A percentile compares a stretch with the other conserved stretches of the same genome.
Conservation (phyloP, 1,139 yeast species). For the Zygoascus meyerae region DNA sequence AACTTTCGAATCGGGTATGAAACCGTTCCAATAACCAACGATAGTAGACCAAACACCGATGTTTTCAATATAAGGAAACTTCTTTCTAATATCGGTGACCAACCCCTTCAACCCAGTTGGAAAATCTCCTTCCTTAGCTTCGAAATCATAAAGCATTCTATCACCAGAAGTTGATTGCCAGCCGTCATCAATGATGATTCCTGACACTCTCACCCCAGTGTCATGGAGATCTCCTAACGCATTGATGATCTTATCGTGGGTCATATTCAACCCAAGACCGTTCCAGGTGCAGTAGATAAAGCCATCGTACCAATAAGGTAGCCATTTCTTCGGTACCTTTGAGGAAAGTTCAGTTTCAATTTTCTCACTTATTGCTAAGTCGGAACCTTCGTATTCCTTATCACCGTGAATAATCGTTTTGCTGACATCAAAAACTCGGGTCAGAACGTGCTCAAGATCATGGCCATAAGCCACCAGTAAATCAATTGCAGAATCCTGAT, state of each 20-base stretch:
- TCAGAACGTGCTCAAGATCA: slow-evolving; percentile 18
- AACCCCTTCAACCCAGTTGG: slow-evolving; percentile 28
- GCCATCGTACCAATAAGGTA: slow-evolving; percentile 22
- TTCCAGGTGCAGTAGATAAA: slow-evolving; percentile 33
- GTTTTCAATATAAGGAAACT: slow-evolving; percentile 28
- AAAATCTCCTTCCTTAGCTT: slow-evolving; percentile 24
- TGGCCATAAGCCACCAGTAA: slow-evolving; percentile 19
- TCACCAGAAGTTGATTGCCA: slow-evolving; percentile 28
- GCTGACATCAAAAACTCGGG: slow-evolving; percentile 13
- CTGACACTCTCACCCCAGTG: slow-evolving; percentile 21
- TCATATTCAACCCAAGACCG: slow-evolving; percentile 26
- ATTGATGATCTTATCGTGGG: slow-evolving; percentile 20
- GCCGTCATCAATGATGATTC: slow-evolving; percentile 32
- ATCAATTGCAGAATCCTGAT: slow-evolving; percentile 16
- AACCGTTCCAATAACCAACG: slow-evolving; percentile 32
- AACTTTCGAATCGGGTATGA: slow-evolving; percentile 23
- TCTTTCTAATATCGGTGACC: slow-evolving; percentile 20
- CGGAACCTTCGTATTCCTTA: neutral
- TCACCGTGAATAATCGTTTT: slow-evolving; percentile 9
- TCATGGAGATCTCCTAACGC: slow-evolving; percentile 25
- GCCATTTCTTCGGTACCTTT: slow-evolving; percentile 8
- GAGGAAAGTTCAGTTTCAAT: neutral
- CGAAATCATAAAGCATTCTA: slow-evolving; percentile 23
- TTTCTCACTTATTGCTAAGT: neutral
- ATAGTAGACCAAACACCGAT: slow-evolving; percentile 34